A percentile compares a stretch with the other conserved stretches of the same genome.
Evolutionary conservation across 2,329 filamentous ascomycete genomes (phyloP).

Genomic region (Nemania sp.): DNA sequence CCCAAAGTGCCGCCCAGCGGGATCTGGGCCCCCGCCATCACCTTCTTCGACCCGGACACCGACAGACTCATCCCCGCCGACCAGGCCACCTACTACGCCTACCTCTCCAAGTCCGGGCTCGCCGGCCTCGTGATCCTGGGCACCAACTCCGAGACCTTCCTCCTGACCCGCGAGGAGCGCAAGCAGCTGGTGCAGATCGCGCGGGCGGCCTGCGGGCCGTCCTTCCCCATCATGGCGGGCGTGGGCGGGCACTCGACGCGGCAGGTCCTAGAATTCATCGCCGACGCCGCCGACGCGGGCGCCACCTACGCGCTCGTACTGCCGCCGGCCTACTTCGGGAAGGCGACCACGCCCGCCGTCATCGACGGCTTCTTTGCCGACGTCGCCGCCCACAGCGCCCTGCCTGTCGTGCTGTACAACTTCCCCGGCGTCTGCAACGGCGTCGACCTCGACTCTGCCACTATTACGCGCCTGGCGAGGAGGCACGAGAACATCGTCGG

Average conservation of each 20-base stretch:
- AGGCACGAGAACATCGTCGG: conserved; percentile 68
- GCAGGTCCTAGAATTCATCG: conserved; percentile 70
- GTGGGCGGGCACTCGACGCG: conserved; percentile 73
- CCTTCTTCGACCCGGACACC: conserved; percentile 62
- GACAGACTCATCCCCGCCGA: conserved; percentile 60
- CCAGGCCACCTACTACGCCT: conserved; percentile 62
- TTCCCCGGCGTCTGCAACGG: conserved; percentile 77
- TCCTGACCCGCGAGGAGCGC: conserved; percentile 69
- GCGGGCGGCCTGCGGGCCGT: conserved; percentile 62
- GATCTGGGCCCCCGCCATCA: conserved; percentile 65
- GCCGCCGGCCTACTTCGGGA: conserved; percentile 74
- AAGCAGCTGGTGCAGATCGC: conserved; percentile 67
- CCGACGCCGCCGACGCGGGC: conserved; percentile 69
- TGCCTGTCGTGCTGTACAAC: conserved; percentile 75
- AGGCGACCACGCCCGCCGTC: conserved; percentile 68
- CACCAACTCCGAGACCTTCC: conserved; percentile 57
- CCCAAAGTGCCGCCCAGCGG: conserved; percentile 51
- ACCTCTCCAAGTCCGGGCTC: conserved; percentile 57
- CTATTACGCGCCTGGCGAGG: conserved; percentile 65
- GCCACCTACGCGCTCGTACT: conserved; percentile 72
- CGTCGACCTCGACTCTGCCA: conserved; percentile 74
- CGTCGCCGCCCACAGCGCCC: conserved; percentile 61
- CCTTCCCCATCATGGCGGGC: conserved; percentile 71
- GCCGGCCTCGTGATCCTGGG: conserved; percentile 52
- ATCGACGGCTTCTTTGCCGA: conserved; percentile 70